Evolutionary conservation across 768 basidiomycete genomes (phyloP).

Genomic region (Cubamyces lactineus): DNA sequence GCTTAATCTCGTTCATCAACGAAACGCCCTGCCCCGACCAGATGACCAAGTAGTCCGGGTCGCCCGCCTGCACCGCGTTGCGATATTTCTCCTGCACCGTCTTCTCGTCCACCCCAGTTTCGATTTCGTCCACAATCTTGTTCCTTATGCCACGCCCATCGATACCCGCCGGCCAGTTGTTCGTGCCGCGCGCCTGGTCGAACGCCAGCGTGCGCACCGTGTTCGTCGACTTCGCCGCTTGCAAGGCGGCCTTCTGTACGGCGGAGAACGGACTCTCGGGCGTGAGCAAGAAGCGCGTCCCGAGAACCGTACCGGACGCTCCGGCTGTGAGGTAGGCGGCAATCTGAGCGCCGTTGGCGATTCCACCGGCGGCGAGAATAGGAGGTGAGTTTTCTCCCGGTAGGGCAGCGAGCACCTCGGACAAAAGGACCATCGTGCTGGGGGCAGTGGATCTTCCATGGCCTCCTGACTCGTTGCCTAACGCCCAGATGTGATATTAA

Average conservation of each 20-base stretch:
- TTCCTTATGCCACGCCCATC: constrained; percentile 56
- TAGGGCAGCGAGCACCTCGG: constrained; percentile 52
- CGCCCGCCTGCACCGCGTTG: constrained; percentile 48
- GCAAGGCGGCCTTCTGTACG: constrained; percentile 38
- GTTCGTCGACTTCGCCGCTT: constrained; percentile 30
- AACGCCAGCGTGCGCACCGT: constrained; percentile 39
- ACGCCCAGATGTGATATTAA: too few species aligned
- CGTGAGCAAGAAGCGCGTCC: constrained; percentile 76
- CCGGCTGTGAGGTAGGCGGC: constrained; percentile 69
- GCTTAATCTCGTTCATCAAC: constrained; percentile 50
- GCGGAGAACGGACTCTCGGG: constrained; percentile 53
- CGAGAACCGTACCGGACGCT: constrained; percentile 67
- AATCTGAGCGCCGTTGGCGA: constrained; percentile 65
- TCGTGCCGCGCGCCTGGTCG: constrained; percentile 37
- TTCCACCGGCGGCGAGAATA: constrained; percentile 75
- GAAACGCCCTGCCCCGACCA: constrained; percentile 75
- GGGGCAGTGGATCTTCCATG: constrained; percentile 64
- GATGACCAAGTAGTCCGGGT: constrained; percentile 49
- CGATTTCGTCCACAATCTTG: constrained; percentile 60
- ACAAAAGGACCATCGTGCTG: constrained; percentile 62
- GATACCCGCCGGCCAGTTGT: constrained; percentile 40
- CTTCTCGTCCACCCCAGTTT: constrained; percentile 49
- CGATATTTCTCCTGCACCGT: constrained; percentile 47
- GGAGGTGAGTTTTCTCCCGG: constrained; percentile 47
- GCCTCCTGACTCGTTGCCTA: constrained; percentile 82